Base-by-base conservation (phyloP, 2,329 filamentous ascomycete species). In the Xylariaceae sp. region DNA sequence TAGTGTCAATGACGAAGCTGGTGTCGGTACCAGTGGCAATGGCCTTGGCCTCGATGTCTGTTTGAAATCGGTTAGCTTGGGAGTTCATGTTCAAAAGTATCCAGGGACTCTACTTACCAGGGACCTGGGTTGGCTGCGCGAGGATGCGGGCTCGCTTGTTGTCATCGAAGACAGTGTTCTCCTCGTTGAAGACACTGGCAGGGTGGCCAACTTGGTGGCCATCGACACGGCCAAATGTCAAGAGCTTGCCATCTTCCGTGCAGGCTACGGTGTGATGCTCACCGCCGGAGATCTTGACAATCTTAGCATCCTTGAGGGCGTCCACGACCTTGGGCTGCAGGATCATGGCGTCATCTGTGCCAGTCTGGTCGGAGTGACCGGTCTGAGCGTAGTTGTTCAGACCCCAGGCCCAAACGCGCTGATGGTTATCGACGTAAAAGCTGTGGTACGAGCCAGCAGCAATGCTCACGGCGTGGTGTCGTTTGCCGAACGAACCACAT, bases 331-430 rank as follows among this genome's bases (percentile, higher is more conserved):
- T 84, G 2, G 91, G 89, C 65, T 84, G 82, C n/a, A 88, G 80
- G 54, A 96, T 82, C 62, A 88, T 84, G 39, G 87, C 87, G 65
- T 88, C 85, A 55, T 88, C 84, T 59, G 87, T 83, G 37, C 86
- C 87, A 11, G 83, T 85, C 56, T 81, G 79, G 49, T 84, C 80
- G 13, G 79, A 77, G 60, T 88, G 80, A 41, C 85, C 88, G 10
- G 86, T 88, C 72, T 90, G 85, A 53, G 84, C 85, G 68, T 85
- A 90, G 69, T 85, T 87, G 76, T 90, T 90, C 53, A 88, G 74
- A 15, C 88, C 88, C 88, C 88, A 90, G 0, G 84, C 78, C 74
- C 82, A 89, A 18, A 89, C 82, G 52, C 82, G 80, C 35, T 82
- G 86, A 34, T 86, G 82, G 62, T 85, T 82, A 67, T 83, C 82